These are phyloP conservation scores for Neofusicoccum sp. DNA, from an alignment of 2,329 filamentous ascomycete species.

Conservation along the genomic window DNA sequence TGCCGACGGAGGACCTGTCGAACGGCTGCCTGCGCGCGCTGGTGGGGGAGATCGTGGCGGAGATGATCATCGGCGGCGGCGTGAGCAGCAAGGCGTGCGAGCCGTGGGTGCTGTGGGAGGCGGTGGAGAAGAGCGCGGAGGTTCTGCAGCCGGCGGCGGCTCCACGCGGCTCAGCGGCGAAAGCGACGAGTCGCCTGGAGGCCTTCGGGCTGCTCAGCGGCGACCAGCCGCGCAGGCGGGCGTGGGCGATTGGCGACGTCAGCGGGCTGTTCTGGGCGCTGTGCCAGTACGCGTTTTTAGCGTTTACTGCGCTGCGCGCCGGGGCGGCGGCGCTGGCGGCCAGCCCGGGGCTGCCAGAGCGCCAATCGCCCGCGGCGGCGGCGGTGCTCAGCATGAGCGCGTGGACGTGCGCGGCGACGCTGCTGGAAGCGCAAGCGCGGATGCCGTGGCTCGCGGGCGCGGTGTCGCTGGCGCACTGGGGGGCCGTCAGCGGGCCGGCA, in stretches of 20 bases:
- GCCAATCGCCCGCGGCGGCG: conserved; percentile 34
- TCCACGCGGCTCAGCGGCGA: conserved; percentile 25
- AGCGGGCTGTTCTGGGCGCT: conserved; percentile 53
- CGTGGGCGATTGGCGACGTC: conserved; percentile 17
- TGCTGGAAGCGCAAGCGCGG: conserved; percentile 73
- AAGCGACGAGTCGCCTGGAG: conserved; percentile 47
- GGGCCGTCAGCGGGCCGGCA: conserved; percentile 73
- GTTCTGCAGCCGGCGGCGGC: conserved; percentile 40
- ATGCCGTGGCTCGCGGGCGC: conserved; percentile 90
- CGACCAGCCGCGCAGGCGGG: conserved; percentile 4
- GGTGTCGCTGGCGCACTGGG: conserved; percentile 75
- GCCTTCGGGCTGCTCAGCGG: conserved; percentile 58
- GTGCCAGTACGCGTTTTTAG: conserved; percentile 53
- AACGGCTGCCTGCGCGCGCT: conserved; percentile 83
- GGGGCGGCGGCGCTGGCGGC: conserved; percentile 65
- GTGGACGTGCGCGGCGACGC: conserved; percentile 72
- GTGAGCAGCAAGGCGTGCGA: conserved; percentile 80
- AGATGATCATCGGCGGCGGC: conserved; percentile 83
- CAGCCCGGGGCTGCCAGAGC: conserved; percentile 67
- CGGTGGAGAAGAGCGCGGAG: conserved; percentile 70
- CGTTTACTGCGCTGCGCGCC: conserved; percentile 67
- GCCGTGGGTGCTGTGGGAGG: conserved; percentile 87
- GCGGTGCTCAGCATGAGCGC: conserved; percentile 77
- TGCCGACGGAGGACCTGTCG: conserved; percentile 90
- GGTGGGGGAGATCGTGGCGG: conserved; percentile 84